phyloP scores from a whole-genome alignment of 306 rosid species.

The Quercus aquifolioides region DNA sequence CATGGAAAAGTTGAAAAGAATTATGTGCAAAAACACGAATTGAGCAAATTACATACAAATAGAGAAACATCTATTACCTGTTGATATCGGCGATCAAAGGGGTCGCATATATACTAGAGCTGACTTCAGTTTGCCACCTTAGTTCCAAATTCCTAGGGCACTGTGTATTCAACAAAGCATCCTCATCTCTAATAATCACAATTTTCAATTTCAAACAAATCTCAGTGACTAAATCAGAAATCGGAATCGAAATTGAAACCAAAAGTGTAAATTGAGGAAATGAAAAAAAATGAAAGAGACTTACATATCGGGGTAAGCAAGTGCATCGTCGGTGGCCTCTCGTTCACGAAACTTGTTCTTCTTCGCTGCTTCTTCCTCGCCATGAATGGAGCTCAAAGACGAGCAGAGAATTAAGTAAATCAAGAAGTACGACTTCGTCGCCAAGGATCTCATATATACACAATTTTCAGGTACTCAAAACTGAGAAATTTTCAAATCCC shows the following conservation, averaged over 20 bases:
- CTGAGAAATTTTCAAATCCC: too few relatives aligned
- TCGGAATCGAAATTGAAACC: background rate
- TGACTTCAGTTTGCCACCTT: slow-evolving; percentile 98
- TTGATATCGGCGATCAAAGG: slow-evolving; percentile 95
- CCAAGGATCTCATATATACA: slow-evolving; percentile 52
- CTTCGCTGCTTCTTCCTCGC: slow-evolving; percentile 41
- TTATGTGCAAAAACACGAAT: background rate
- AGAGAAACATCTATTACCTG: slow-evolving; percentile 39
- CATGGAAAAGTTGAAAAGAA: background rate
- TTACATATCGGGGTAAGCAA: slow-evolving; percentile 81
- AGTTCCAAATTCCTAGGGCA: slow-evolving; percentile 97
- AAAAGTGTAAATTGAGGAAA: background rate
- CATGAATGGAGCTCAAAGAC: slow-evolving; percentile 35
- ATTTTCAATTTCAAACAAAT: too few relatives aligned
- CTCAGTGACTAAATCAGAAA: background rate
- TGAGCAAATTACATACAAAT: background rate
- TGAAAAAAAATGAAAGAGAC: background rate
- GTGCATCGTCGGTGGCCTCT: slow-evolving; percentile 81
- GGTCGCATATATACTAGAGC: slow-evolving; percentile 90
- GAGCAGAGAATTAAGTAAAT: slow-evolving; percentile 42
- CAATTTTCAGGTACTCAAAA: too few relatives aligned
- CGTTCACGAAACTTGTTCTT: slow-evolving; percentile 75
- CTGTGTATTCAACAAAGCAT: slow-evolving; percentile 72
- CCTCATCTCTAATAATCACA: slow-evolving; percentile 63
- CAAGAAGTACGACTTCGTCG: slow-evolving; percentile 21